Evolutionary conservation across 2,329 filamentous ascomycete genomes (phyloP).

Genomic region (Colletotrichum truncatum): DNA sequence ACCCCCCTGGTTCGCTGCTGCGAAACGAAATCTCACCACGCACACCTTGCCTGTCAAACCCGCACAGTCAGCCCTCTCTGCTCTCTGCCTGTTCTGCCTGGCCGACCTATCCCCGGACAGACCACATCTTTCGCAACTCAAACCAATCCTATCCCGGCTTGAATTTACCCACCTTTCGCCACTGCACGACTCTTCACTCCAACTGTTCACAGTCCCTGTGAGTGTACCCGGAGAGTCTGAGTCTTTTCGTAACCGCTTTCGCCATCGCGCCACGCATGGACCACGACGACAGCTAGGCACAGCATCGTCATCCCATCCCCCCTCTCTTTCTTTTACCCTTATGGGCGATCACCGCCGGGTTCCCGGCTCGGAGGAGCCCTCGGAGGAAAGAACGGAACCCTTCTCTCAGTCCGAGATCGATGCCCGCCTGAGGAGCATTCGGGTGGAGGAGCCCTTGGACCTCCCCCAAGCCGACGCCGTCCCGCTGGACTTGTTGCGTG

Average conservation of each 20-base stretch:
- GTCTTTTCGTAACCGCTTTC: not conserved
- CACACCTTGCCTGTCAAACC: not conserved
- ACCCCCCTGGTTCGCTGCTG: not conserved
- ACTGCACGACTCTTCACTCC: not conserved
- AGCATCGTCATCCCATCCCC: conserved; percentile 33
- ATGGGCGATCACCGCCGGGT: conserved; percentile 59
- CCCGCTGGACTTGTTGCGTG: conserved; percentile 61
- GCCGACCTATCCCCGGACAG: conserved; percentile 10
- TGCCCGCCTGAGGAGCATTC: conserved; percentile 55
- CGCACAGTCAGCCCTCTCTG: not conserved
- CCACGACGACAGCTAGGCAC: conserved; percentile 24
- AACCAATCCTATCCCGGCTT: not conserved
- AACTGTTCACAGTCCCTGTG: not conserved
- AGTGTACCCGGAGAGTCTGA: not conserved
- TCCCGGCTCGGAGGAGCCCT: conserved; percentile 47
- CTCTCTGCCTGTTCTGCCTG: not conserved
- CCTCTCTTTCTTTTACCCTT: conserved; percentile 29
- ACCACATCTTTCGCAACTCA: conserved; percentile 1
- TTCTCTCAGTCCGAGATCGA: conserved; percentile 67
- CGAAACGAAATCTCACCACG: conserved; percentile 4
- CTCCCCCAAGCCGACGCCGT: conserved; percentile 52
- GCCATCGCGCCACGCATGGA: conserved; percentile 32
- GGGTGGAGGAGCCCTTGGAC: conserved; percentile 52
- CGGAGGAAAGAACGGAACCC: conserved; percentile 66
- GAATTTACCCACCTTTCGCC: not conserved